Percentiles rank a stretch among this genome's conserved stretches.
Conservation (phyloP, 2,329 filamentous ascomycete genomes). For the Colletotrichum tofieldiae region DNA sequence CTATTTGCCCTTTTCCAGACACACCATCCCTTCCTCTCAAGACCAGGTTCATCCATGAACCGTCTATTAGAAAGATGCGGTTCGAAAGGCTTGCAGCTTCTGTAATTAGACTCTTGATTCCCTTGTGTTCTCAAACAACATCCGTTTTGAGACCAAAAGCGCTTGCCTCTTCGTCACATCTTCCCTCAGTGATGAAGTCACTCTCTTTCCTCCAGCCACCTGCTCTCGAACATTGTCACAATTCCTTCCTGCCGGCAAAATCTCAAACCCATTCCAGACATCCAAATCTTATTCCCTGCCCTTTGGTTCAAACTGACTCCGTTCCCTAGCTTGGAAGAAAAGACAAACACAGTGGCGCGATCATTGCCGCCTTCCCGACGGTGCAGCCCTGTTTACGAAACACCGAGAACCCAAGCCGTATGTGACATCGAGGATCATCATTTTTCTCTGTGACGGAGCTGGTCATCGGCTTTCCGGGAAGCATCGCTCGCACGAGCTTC, state of each 20-base stretch:
- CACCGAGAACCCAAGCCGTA: too few relatives aligned
- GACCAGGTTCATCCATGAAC: not conserved
- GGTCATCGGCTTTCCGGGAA: not conserved
- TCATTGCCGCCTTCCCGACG: not conserved
- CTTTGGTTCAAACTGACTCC: not conserved
- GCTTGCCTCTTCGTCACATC: not conserved
- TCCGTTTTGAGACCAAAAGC: not conserved
- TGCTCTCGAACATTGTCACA: not conserved
- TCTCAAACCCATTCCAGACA: too few relatives aligned
- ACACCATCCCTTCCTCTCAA: not conserved
- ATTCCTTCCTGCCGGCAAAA: too few relatives aligned
- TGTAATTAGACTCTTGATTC: too few relatives aligned
- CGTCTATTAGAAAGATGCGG: not conserved
- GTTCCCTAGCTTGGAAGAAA: too few relatives aligned
- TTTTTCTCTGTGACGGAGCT: not conserved
- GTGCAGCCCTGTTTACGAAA: too few relatives aligned
- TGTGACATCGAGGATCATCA: not conserved
- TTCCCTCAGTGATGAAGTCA: too few relatives aligned
- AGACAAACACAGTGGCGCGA: too few relatives aligned
- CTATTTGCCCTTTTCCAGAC: not conserved
- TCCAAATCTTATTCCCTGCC: not conserved
- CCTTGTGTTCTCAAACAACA: not conserved
- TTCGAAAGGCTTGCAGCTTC: not conserved
- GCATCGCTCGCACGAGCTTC: conserved; percentile 1
- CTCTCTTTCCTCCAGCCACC: not conserved